These are phyloP conservation scores for Chloris gayana DNA, from an alignment of 176 grass and related monocot genomes.

Conservation along the genomic window DNA sequence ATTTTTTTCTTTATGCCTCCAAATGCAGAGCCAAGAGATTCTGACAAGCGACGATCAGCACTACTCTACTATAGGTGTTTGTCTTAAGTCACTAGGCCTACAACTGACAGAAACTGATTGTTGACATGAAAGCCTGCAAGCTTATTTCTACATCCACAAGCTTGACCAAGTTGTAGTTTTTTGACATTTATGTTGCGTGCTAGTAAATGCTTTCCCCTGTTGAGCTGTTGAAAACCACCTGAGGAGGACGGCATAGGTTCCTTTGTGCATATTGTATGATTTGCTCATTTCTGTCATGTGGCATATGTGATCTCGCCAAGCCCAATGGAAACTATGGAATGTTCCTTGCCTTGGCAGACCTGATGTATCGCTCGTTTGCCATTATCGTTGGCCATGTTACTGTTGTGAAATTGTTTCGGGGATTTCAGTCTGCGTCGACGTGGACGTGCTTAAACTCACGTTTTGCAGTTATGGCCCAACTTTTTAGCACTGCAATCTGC, in stretches of 20 bases:
- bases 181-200: neutral
- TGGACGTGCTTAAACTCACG: too few species aligned
- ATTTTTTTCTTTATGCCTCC: conserved; percentile 11
- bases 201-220: neutral
- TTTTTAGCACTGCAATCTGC: too few species aligned
- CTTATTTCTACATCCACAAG: neutral
- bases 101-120: neutral
- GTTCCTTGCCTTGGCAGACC: too few species aligned
- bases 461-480: too few species aligned
- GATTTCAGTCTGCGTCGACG: too few species aligned
- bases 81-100: too few species aligned
- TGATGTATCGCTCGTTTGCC: too few species aligned
- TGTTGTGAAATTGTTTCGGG: too few species aligned
- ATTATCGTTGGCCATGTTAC: too few species aligned
- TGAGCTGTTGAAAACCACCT: neutral
- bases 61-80: too few species aligned
- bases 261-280: conserved; percentile 30
- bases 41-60: neutral
- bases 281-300: neutral
- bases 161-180: neutral
- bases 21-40: neutral
- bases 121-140: neutral
- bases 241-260: neutral
- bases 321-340: too few species aligned
- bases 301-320: neutral